Evolutionary conservation across 2,329 filamentous ascomycete genomes (phyloP).

Genomic region (Colletotrichum theobromicola): DNA sequence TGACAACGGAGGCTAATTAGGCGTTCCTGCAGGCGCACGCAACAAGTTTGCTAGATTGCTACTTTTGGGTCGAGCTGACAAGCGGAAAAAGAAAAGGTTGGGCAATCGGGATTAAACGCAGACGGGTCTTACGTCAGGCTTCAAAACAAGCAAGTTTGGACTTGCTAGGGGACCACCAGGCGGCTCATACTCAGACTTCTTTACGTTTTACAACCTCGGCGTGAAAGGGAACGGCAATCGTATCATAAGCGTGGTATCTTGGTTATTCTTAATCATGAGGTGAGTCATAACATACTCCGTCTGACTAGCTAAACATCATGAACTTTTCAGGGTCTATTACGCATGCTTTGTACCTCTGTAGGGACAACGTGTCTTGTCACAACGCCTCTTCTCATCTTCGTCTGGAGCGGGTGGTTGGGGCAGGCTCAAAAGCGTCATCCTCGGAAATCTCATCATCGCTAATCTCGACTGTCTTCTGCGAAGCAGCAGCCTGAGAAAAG

Average conservation of each 20-base stretch:
- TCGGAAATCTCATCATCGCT: conserved; percentile 71
- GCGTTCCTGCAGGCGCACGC: background rate
- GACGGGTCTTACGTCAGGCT: background rate
- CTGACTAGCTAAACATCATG: background rate
- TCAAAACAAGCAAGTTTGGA: background rate
- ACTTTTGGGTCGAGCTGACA: background rate
- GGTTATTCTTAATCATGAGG: background rate
- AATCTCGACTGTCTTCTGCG: conserved; percentile 60
- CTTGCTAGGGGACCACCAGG: background rate
- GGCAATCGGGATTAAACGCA: background rate
- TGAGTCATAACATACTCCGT: background rate
- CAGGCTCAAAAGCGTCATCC: conserved; percentile 62
- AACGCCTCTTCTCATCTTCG: conserved; percentile 2
- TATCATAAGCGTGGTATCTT: background rate
- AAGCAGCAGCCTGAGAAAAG: conserved; percentile 51
- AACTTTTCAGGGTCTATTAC: background rate
- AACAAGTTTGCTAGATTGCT: background rate
- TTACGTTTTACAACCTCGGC: background rate
- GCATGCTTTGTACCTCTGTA: background rate
- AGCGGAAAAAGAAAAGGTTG: background rate
- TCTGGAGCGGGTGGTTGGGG: conserved; percentile 36
- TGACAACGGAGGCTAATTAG: background rate
- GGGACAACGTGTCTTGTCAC: background rate
- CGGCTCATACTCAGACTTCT: background rate
- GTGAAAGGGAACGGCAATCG: background rate